Conservation (phyloP, 2,329 filamentous ascomycete genomes). For the Trichoderma polysporum region DNA sequence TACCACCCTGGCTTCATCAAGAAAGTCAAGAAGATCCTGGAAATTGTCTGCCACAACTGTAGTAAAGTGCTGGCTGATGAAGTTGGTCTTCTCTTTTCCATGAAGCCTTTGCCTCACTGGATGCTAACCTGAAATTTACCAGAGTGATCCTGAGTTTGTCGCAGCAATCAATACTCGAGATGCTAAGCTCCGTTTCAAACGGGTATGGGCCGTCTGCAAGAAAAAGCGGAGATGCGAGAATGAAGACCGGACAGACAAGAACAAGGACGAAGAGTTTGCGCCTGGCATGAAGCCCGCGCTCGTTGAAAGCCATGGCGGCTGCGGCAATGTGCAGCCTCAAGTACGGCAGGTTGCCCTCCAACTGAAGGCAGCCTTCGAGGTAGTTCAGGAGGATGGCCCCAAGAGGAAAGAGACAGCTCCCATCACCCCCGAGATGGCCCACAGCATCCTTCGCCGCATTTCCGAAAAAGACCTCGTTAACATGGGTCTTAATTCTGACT, state of each 20-base stretch:
- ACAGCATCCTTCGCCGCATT: conserved; percentile 85
- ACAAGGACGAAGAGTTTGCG: conserved; percentile 68
- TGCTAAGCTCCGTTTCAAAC: conserved; percentile 90
- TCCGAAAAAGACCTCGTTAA: conserved; percentile 76
- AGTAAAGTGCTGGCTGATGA: conserved; percentile 96
- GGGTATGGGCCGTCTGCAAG: conserved; percentile 90
- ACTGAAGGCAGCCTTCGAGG: conserved; percentile 73
- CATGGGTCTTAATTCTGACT: conserved; percentile 91
- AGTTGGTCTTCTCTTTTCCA: conserved; percentile 72
- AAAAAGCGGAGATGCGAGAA: conserved; percentile 82
- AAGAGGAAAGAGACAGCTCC: conserved; percentile 74
- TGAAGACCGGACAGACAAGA: conserved; percentile 67
- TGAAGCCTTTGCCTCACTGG: conserved; percentile 53
- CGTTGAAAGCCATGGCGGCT: conserved; percentile 73
- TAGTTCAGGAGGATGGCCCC: conserved; percentile 62
- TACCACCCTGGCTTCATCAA: conserved; percentile 95
- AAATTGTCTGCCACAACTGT: conserved; percentile 99
- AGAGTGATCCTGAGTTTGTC: conserved; percentile 82
- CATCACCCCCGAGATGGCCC: conserved; percentile 80
- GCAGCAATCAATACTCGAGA: conserved; percentile 82
- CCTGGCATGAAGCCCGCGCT: conserved; percentile 54
- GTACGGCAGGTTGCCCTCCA: conserved; percentile 86
- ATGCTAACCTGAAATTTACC: conserved; percentile 59
- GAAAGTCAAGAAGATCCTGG: conserved; percentile 98
- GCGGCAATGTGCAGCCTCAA: conserved; percentile 85